These are phyloP conservation scores for Lachnellula suecica DNA, from an alignment of 2,329 filamentous ascomycete species.

Conservation along the genomic window DNA sequence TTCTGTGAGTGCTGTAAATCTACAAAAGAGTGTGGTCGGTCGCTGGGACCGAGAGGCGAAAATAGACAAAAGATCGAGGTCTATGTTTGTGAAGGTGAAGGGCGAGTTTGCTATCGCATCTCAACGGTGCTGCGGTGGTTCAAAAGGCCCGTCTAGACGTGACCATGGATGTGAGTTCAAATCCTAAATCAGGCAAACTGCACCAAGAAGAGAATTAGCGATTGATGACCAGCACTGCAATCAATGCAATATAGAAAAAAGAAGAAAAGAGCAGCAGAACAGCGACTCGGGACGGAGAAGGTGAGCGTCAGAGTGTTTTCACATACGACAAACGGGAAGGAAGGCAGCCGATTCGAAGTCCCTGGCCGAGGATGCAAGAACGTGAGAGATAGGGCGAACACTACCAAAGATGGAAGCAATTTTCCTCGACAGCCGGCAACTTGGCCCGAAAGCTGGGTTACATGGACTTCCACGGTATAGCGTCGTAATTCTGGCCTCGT, in stretches of 20 bases:
- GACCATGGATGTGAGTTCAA: background rate
- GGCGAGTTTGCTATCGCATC: slow-evolving; percentile 19
- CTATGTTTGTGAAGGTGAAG: slow-evolving; percentile 19
- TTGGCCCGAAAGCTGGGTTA: background rate
- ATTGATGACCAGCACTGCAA: slow-evolving; percentile 8
- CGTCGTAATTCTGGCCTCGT: too few species aligned
- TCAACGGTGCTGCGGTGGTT: slow-evolving; percentile 7
- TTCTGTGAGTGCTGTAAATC: slow-evolving; percentile 17
- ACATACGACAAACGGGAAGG: background rate
- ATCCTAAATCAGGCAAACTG: slow-evolving; percentile 5
- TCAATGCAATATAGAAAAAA: slow-evolving; percentile 7
- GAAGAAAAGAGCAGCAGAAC: slow-evolving; percentile 1
- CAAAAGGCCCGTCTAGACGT: slow-evolving; percentile 8
- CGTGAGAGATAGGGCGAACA: background rate
- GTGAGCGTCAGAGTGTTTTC: slow-evolving; percentile 1
- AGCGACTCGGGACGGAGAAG: background rate
- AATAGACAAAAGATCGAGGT: slow-evolving; percentile 22
- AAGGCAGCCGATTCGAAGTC: slow-evolving; percentile 6
- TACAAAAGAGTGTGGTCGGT: slow-evolving; percentile 30
- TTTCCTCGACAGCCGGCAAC: background rate
- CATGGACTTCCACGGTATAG: background rate
- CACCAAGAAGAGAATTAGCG: slow-evolving; percentile 18
- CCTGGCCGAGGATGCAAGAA: background rate
- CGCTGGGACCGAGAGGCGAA: slow-evolving; percentile 28
- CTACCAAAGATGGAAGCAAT: background rate